Evolutionary conservation across 345 rosid species (phyloP).

Genomic region (Litchi chinensis): DNA sequence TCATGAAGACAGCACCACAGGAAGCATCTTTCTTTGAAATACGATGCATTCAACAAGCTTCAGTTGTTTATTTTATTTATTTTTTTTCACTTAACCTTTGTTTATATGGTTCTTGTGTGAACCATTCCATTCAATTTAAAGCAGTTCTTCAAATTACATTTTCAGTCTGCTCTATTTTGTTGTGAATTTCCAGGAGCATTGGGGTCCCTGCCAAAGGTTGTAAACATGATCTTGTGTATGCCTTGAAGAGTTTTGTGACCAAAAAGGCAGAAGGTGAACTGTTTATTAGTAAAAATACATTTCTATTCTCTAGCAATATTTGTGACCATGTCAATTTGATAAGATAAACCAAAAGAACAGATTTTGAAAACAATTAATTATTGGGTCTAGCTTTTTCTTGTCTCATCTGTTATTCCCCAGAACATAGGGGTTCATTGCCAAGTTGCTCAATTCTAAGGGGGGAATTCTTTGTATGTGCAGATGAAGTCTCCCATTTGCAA

Average conservation of each 20-base stretch:
- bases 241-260: constrained; percentile 57
- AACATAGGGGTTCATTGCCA: neutral
- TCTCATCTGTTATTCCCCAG: neutral
- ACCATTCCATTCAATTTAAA: neutral
- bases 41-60: neutral
- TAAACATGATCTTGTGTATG: constrained; percentile 68
- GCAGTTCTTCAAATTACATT: neutral
- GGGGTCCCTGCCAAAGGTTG: constrained; percentile 80
- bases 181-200: constrained; percentile 50
- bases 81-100: neutral
- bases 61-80: neutral
- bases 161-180: constrained; percentile 10
- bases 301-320: constrained; percentile 11
- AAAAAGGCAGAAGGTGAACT: constrained; percentile 51
- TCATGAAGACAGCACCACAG: neutral
- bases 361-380: neutral
- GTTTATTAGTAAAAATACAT: neutral
- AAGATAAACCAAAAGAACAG: neutral
- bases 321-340: neutral
- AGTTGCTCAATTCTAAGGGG: constrained; percentile 14
- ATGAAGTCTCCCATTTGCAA: constrained; percentile 39
- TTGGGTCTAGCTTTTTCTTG: neutral
- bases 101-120: neutral
- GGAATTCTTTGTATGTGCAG: constrained; percentile 35
- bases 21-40: neutral